These are phyloP conservation scores for Amanita phalloides DNA, from an alignment of 768 basidiomycete species.

Conservation along the genomic window DNA sequence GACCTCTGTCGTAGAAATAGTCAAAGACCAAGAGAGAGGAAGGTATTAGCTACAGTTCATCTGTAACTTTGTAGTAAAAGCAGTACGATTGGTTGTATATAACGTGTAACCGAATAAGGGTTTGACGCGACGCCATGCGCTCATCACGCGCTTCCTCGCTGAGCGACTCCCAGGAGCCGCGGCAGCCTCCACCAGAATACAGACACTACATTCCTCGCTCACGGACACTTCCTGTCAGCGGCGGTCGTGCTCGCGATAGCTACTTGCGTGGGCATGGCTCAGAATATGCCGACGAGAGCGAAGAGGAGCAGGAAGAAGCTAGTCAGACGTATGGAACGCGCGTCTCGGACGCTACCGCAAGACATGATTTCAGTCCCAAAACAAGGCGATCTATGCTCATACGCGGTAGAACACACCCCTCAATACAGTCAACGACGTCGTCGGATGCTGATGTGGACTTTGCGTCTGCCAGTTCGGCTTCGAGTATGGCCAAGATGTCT, in stretches of 20 bases:
- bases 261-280: neutral
- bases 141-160: conserved; percentile 17
- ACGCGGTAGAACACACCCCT: neutral
- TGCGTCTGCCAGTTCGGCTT: neutral
- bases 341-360: neutral
- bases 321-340: neutral
- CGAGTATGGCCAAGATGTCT: conserved; percentile 8
- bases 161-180: conserved; percentile 10
- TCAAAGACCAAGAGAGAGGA: too few relatives aligned
- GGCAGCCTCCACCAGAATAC: conserved; percentile 11
- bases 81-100: too few relatives aligned
- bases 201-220: conserved; percentile 7
- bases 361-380: neutral
- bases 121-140: too few relatives aligned
- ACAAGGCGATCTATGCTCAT: neutral
- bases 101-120: too few relatives aligned
- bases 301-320: neutral
- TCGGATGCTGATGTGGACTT: conserved; percentile 1
- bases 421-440: neutral
- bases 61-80: too few relatives aligned
- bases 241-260: neutral
- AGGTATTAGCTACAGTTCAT: too few relatives aligned
- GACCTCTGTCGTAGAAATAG: too few relatives aligned
- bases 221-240: conserved; percentile 8
- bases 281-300: neutral